Base-by-base conservation (phyloP, 1,284 basidiomycete genomes). In the Schizophyllum commune region DNA sequence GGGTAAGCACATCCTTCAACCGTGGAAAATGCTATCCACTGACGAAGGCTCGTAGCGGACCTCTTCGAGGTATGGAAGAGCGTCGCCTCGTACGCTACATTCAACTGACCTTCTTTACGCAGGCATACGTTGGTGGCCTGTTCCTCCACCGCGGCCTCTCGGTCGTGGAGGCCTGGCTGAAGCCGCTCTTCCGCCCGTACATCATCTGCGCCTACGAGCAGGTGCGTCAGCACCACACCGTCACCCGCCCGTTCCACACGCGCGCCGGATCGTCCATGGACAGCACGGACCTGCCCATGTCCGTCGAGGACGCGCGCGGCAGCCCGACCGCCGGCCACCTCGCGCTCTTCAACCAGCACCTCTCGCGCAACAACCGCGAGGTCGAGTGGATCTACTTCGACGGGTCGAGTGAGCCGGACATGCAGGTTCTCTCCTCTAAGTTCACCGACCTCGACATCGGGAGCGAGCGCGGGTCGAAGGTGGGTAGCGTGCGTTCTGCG, bases 41-140 rank as follows among this genome's bases (percentile, higher is more conserved):
- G 58, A 58, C 56, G 56, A 65, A 52, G 19, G 32, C 21, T 19
- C 55, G 39, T 62, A 91, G 89, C 89, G 56, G 87, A 91, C 68
- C 77, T 89, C 32, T 87, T 91, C 64, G 89, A 91, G 79, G 88
- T 86, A 65, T 61, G 21, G 58, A 51, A n/a, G 11, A 20, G 21
- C 17, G n/a, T 27, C 32, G 56, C 39, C 58, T 58, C 61, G 58
- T 59, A 59, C 61, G 19, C n/a, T 52, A 22, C 55, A 21, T 51
- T 54, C 51, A 54, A 54, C 57, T 32, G 20, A 21, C 52, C 47
- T 21, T 8, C 22, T 21, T 22, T 17, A 9, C 55, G n/a, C 62
- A 91, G 88, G 82, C 89, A 2, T 91, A 86, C 70, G 79, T 91
- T 20, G 89, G 89, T 20, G 89, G 88, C 0, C 72, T 91, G 6